phyloP scores from a whole-genome alignment of 2,329 filamentous ascomycete species.

The Aspergillus niger region DNA sequence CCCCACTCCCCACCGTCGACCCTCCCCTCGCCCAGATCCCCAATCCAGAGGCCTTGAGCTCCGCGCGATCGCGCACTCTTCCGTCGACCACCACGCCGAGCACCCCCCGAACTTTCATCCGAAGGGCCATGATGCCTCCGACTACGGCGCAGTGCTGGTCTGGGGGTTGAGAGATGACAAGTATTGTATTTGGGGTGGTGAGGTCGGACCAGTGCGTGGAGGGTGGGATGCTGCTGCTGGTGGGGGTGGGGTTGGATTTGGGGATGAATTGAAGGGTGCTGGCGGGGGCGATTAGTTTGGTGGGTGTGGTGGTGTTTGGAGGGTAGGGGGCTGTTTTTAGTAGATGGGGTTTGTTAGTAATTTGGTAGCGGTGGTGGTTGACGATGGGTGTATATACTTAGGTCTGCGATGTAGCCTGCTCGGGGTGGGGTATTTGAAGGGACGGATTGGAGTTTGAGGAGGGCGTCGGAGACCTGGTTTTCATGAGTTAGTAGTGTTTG shows the following conservation, averaged over 20 bases:
- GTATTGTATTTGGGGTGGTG: constrained; percentile 60
- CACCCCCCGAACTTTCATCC: constrained; percentile 65
- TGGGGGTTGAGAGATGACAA: constrained; percentile 66
- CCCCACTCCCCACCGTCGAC: constrained; percentile 49
- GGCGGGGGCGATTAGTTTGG: neutral
- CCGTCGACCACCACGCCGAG: constrained; percentile 68
- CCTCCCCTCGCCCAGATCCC: constrained; percentile 53
- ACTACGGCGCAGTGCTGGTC: constrained; percentile 69
- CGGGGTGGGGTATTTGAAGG: constrained; percentile 52
- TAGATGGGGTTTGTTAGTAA: constrained; percentile 24
- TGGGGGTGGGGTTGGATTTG: constrained; percentile 51
- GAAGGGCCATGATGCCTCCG: constrained; percentile 74
- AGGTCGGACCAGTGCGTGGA: constrained; percentile 70
- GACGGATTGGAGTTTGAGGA: constrained; percentile 64
- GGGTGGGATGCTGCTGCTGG: constrained; percentile 45
- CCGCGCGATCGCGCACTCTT: constrained; percentile 65
- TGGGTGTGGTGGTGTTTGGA: neutral
- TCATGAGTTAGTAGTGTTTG: too few relatives aligned
- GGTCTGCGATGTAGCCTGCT: constrained; percentile 68
- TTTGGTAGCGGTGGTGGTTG: constrained; percentile 26
- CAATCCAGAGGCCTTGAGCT: constrained; percentile 58
- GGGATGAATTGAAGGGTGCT: neutral
- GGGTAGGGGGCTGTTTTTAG: neutral
- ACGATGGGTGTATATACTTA: constrained; percentile 42
- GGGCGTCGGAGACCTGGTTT: constrained; percentile 67